Percentiles rank a stretch among this genome's conserved stretches.
phyloP scores from a whole-genome alignment of 176 grass and related monocot genomes.

The Tillandsia fasciculata region DNA sequence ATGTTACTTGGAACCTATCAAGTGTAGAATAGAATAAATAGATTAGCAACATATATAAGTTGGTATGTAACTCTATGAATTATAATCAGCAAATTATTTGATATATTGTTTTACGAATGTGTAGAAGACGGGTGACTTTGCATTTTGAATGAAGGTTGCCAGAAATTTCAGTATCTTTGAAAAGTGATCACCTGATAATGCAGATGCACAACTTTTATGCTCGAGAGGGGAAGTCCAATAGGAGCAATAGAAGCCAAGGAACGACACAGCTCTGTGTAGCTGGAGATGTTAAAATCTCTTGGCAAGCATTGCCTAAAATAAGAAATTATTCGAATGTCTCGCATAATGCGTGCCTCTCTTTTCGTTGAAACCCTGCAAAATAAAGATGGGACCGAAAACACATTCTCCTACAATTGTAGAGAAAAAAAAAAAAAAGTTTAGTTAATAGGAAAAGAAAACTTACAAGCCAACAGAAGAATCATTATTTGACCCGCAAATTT shows the following conservation, averaged over 20 bases:
- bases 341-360: slow-evolving; percentile 49
- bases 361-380: slow-evolving; percentile 35
- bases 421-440: too few species aligned
- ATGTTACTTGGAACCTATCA: slow-evolving; percentile 24
- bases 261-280: slow-evolving; percentile 28
- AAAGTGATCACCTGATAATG: slow-evolving; percentile 31
- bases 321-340: slow-evolving; percentile 43
- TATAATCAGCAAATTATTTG: background rate
- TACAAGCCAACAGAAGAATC: slow-evolving; percentile 28
- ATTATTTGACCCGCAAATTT: slow-evolving; percentile 35
- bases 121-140: too few species aligned
- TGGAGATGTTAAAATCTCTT: slow-evolving; percentile 36
- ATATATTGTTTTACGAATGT: background rate
- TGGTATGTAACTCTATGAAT: background rate
- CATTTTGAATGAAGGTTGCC: background rate
- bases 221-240: slow-evolving; percentile 35
- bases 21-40: slow-evolving; percentile 5
- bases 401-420: background rate
- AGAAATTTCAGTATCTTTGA: background rate
- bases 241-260: slow-evolving; percentile 35
- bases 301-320: slow-evolving; percentile 73
- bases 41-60: background rate
- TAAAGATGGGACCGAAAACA: slow-evolving; percentile 3
- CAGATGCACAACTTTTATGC: slow-evolving; percentile 42
- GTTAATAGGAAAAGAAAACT: slow-evolving; percentile 1